phyloP scores from a whole-genome alignment of 345 rosid genomes.

The Populus deltoides region DNA sequence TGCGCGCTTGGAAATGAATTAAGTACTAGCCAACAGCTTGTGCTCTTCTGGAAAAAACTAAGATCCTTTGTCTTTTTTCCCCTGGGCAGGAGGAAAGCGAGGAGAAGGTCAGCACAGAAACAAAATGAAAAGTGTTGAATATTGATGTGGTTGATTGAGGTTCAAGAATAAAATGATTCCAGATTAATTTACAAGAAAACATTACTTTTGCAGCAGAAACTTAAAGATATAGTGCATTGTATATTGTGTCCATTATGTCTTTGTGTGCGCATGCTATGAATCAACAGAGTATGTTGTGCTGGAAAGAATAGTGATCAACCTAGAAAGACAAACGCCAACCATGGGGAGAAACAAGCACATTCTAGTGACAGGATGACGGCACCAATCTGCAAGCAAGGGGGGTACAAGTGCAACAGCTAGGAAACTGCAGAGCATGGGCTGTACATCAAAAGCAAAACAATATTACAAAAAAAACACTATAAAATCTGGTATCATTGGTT shows the following conservation, averaged over 20 bases:
- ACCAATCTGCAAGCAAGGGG: neutral
- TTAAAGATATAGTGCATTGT: neutral
- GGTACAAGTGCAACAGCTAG: constrained; percentile 44
- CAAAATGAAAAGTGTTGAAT: neutral
- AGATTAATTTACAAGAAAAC: neutral
- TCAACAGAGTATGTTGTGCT: constrained; percentile 32
- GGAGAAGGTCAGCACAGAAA: neutral
- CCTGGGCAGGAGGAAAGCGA: neutral
- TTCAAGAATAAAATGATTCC: neutral
- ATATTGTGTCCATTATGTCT: neutral
- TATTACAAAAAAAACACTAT: neutral
- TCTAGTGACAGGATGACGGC: constrained; percentile 19
- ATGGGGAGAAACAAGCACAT: constrained; percentile 21
- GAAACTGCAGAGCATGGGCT: constrained; percentile 31
- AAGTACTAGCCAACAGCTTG: neutral
- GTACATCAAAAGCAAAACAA: constrained; percentile 20
- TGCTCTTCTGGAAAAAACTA: constrained; percentile 7
- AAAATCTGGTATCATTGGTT: neutral
- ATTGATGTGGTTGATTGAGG: neutral
- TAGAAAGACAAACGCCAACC: constrained; percentile 53
- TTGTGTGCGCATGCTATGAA: constrained; percentile 19
- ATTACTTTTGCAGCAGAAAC: neutral
- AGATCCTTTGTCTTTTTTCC: neutral
- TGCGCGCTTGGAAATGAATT: neutral
- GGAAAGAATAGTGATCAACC: constrained; percentile 39